Evolutionary conservation across 2,329 filamentous ascomycete genomes (phyloP).

Genomic region (Endocalyx cinctus): DNA sequence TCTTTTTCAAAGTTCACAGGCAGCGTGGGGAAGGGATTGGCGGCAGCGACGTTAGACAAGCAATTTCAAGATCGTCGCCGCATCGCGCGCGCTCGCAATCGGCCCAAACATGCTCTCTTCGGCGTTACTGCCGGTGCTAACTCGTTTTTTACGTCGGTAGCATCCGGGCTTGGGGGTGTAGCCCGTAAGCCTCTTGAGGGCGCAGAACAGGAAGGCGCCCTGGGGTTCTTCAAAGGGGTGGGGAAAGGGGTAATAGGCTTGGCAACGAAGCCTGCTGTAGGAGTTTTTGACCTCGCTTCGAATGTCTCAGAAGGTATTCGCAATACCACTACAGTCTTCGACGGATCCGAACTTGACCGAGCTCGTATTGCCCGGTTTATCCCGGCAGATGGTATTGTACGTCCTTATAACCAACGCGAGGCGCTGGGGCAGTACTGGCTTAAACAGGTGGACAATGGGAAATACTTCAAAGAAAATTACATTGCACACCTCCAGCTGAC

Average conservation of each 20-base stretch:
- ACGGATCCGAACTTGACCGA: conserved; percentile 88
- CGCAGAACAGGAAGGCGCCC: conserved; percentile 88
- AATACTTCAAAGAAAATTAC: conserved; percentile 96
- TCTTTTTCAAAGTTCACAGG: conserved; percentile 98
- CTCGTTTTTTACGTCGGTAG: conserved; percentile 86
- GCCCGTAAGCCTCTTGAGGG: conserved; percentile 92
- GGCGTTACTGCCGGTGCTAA: conserved; percentile 94
- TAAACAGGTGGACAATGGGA: conserved; percentile 95
- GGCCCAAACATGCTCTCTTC: conserved; percentile 95
- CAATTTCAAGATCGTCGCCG: conserved; percentile 96
- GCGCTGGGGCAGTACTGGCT: conserved; percentile 97
- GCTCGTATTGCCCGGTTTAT: conserved; percentile 93
- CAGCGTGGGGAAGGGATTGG: conserved; percentile 92
- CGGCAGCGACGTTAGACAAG: conserved; percentile 93
- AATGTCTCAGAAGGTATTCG: conserved; percentile 97
- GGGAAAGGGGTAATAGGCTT: conserved; percentile 91
- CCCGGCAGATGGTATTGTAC: conserved; percentile 85
- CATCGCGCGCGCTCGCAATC: conserved; percentile 87
- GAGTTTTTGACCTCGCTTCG: conserved; percentile 92
- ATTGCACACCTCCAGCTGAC: conserved; percentile 93
- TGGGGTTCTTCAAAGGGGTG: conserved; percentile 95
- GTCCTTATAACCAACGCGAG: conserved; percentile 90
- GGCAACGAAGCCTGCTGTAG: conserved; percentile 96
- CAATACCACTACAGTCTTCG: conserved; percentile 98
- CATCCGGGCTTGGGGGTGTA: conserved; percentile 88